Base-by-base conservation (phyloP, 257 asterid species). In the Salvia hispanica region DNA sequence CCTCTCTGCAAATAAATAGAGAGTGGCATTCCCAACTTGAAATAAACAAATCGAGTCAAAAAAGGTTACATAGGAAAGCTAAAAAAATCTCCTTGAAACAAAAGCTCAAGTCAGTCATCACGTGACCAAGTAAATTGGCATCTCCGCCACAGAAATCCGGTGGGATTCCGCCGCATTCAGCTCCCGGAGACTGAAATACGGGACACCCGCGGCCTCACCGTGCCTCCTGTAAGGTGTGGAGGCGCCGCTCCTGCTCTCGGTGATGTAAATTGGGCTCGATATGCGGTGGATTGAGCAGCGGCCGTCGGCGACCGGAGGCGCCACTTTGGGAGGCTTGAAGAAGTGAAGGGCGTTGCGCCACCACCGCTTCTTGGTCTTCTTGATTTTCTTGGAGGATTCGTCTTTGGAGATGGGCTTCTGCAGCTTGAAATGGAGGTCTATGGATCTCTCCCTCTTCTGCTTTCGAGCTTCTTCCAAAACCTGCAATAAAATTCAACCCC, bases 101-200 rank as follows among this genome's bases (percentile, higher is more conserved):
- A 36, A 62, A 28, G 16, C 61, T 42, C 31, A 25, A 25, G 9
- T 39, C 9, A 33, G 58, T 33, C 75, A 15, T 82, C 84, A 91
- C n/a, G 96, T 88, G 79, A 91, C 97, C 86, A 91, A 72, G 67
- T 91, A 91, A 59, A 91, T 86, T 3, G 97, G 97, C 81, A 81
- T 71, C 34, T 88, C 83, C 9, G 85, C 75, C 37, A 85, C 57
- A 0, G 88, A 71, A 33, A 72, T 28, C 69, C 81, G 58, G 33
- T 67, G 74, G 61, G 59, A 44, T 11, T 62, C 74, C 46, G 85
- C 97, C 89, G 79, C 64, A 57, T 83, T 84, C 58, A 84, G 71
- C 76, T 88, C 96, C 82, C 83, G 82, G 74, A 91, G 96, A 62
- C 83, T 83, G 53, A 88, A 64, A 71, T 91, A 91, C 0, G 96